Conservation (phyloP, 768 basidiomycete species). For the Agrocybe chaxingu region DNA sequence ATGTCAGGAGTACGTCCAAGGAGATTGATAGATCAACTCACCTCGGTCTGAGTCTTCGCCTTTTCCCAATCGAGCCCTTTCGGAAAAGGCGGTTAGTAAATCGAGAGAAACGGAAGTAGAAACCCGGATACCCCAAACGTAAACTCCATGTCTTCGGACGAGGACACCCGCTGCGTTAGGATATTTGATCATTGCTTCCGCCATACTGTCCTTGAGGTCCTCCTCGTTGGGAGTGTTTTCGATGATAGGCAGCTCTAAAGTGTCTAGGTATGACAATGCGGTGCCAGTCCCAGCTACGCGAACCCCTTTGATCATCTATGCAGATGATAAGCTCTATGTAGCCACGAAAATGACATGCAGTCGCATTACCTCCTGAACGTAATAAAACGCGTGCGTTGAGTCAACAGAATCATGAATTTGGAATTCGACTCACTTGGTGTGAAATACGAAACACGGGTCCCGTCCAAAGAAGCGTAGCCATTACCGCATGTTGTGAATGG, state of each 20-base stretch:
- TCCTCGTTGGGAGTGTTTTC: slow-evolving; percentile 91
- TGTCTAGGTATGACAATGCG: slow-evolving; percentile 83
- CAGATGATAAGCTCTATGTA: background rate
- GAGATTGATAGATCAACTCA: slow-evolving; percentile 14
- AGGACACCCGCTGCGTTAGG: slow-evolving; percentile 78
- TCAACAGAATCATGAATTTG: slow-evolving; percentile 1
- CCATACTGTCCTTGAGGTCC: slow-evolving; percentile 87
- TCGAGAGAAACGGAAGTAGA: background rate
- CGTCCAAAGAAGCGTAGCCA: slow-evolving; percentile 79
- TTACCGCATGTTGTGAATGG: slow-evolving; percentile 87
- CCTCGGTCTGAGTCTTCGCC: slow-evolving; percentile 87
- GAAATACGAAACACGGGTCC: slow-evolving; percentile 74
- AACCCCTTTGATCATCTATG: slow-evolving; percentile 90
- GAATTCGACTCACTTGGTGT: slow-evolving; percentile 57
- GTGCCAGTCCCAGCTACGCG: slow-evolving; percentile 70
- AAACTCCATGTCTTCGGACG: slow-evolving; percentile 25
- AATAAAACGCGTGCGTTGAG: slow-evolving; percentile 2
- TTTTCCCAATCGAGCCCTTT: slow-evolving; percentile 75
- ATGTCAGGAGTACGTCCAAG: background rate
- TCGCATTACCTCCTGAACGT: slow-evolving; percentile 37
- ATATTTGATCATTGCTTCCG: slow-evolving; percentile 73
- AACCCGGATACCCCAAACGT: background rate
- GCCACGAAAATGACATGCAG: background rate
- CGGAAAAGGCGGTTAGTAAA: slow-evolving; percentile 1
- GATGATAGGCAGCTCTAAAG: slow-evolving; percentile 82